Evolutionary conservation across 257 asterid genomes (phyloP), one percentile per base, ranked within the genome.

Genomic region (Apocynum venetum): DNA sequence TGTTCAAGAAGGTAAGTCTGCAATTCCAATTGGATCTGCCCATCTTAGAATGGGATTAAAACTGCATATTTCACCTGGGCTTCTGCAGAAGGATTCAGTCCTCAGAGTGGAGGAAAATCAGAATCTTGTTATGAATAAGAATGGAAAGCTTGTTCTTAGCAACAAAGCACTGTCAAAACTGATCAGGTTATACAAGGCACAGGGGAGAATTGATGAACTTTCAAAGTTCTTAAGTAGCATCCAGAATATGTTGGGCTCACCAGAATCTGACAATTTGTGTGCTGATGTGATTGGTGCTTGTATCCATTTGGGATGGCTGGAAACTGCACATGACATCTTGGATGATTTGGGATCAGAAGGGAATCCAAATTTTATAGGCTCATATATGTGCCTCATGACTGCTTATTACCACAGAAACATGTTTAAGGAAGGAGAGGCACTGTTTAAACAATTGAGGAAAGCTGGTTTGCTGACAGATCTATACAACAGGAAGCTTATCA

Each of bases 241-340:
- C 73, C 87, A 84, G 73, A 78, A 78, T 56, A 90, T 79, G 83
- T 46, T 79, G 52, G 79, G 68, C 72, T 75, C 78, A 48, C 71
- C 82, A 38, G 89, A 79, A 67, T 80, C 80, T 77, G 46, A 20
- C 64, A 74, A 82, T 71, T 69, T 89, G 15, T 89, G 85, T 81
- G 77, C 85, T 51, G 89, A 83, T 84, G 90, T 90, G 47, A 78
- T 91, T 75, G 87, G 83, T 51, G 89, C 96, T 48, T 93, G 93
- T 77, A 82, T 93, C 64, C 57, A 83, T 78, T 51, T 93, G 89
- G 96, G 92, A 49, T 93, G 98, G 97, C 89, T 91, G 47, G 94
- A 91, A 81, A 90, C 94, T 71, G 98, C 98, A 77, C 98, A 95
- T 79, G 98, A 95, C 87, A 86, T 93, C 78, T 73, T 95, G 84